Base-by-base conservation (phyloP, 768 basidiomycete species). In the Phlegmacium glaucopus region DNA sequence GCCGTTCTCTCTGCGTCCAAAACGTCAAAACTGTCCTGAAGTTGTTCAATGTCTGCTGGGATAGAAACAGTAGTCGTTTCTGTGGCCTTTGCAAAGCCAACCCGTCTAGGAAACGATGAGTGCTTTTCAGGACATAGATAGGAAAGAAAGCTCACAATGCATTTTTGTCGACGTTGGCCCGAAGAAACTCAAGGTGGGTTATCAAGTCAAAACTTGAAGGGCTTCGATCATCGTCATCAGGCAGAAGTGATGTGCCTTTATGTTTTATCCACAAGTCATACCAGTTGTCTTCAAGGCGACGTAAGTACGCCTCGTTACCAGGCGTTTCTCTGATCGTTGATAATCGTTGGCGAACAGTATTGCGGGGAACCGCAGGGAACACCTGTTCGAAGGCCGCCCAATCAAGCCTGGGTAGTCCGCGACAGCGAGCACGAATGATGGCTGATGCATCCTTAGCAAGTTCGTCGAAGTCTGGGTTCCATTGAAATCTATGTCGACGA, bases 381-480 rank as follows among this genome's bases (percentile, higher is more conserved):
- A 92, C 79, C 59, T 89, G 85, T 48, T 82, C 80, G 42, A 91
- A 74, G 7, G 86, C 86, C 12, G 72, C 75, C 74, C 85, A 85
- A 53, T 90, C 85, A 42, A 88, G 71, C 47, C 80, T 77, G 28
- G 77, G 68, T 12, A 73, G 63, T 48, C 69, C 61, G 32, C 87
- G 78, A 58, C 86, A 87, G 12, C 94, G 85, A 29, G 85, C 86
- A 55, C 80, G 79, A 48, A 97, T 80, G 53, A 98, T 84, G 9
- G 81, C 86, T 39, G 82, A 84, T 0, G 86, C 85, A 59, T 98
- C 95, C 45, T 87, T 80, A 18, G 87, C 85, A 32, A 94, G 77
- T 50, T 98, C 95, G 47, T 97, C 93, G 47, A 85, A 91, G 42
- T 94, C 90, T 34, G 77, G 66, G 45, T 79, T 90, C 93, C 92